Conservation (phyloP, 2,329 filamentous ascomycete species). For the Cercospora sp. region DNA sequence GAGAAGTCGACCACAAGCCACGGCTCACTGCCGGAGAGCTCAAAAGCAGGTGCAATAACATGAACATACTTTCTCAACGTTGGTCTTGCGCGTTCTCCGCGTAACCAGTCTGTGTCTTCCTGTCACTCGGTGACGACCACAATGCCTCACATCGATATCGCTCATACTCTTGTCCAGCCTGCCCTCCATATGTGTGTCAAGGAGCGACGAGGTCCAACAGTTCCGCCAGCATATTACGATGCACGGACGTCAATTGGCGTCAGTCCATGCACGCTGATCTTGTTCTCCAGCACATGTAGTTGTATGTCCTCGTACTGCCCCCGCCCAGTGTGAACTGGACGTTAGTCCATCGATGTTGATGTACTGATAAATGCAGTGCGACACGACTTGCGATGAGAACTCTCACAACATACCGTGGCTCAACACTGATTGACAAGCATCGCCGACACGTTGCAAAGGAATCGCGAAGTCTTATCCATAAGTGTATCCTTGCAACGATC, state of each 20-base stretch:
- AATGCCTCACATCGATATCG: background rate
- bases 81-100: background rate
- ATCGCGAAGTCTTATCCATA: background rate
- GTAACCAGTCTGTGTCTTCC: background rate
- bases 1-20: background rate
- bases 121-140: background rate
- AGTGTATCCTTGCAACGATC: background rate
- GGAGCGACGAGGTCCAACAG: background rate
- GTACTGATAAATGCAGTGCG: background rate
- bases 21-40: slow-evolving; percentile 10
- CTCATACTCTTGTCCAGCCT: background rate
- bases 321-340: background rate
- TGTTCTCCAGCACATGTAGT: background rate
- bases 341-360: too few species aligned
- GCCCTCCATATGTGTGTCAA: background rate
- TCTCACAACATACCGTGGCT: background rate
- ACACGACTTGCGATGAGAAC: background rate
- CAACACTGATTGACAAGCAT: background rate
- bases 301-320: background rate
- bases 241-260: background rate
- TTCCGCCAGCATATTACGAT: background rate
- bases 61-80: slow-evolving; percentile 15
- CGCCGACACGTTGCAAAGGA: background rate
- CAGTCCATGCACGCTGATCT: background rate
- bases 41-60: slow-evolving; percentile 26